These are phyloP conservation scores for Fagopyrum homotropicum DNA, from an alignment of 148 eudicot genomes.

Conservation along the genomic window DNA sequence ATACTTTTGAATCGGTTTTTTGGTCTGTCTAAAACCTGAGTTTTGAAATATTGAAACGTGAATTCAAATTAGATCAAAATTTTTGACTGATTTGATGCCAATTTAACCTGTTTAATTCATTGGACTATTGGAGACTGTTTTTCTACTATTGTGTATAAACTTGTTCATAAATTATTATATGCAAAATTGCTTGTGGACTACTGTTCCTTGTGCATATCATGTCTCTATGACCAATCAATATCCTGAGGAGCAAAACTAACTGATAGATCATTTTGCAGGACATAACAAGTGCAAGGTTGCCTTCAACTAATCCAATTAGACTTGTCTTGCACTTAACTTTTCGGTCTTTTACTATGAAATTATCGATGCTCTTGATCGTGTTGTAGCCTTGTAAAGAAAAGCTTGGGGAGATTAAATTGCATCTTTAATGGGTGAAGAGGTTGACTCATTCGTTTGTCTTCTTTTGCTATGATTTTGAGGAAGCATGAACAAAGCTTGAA, in stretches of 20 bases:
- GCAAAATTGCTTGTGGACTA: too few relatives aligned
- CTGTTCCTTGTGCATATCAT: too few relatives aligned
- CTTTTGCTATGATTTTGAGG: conserved; percentile 43
- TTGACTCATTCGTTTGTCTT: not conserved
- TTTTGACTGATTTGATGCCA: not conserved
- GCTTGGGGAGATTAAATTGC: conserved; percentile 13
- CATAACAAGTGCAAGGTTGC: conserved; percentile 48
- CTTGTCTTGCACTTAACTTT: conserved; percentile 58
- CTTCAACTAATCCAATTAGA: conserved; percentile 54
- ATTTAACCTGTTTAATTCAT: too few relatives aligned
- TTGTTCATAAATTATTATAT: too few relatives aligned
- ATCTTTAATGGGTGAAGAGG: too few relatives aligned
- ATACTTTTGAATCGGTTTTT: not conserved
- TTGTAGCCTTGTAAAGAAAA: conserved; percentile 44
- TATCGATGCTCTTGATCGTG: conserved; percentile 52
- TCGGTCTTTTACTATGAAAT: conserved; percentile 64
- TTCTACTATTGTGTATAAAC: not conserved
- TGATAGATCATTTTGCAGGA: conserved; percentile 25
- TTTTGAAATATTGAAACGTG: not conserved
- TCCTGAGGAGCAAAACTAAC: not conserved
- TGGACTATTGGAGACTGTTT: not conserved
- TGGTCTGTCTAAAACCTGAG: not conserved
- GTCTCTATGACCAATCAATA: too few relatives aligned
- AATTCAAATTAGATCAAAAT: not conserved
- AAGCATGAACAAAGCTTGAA: conserved; percentile 59